Conservation (phyloP, 176 grass and related monocot species). For the Poa pratensis region DNA sequence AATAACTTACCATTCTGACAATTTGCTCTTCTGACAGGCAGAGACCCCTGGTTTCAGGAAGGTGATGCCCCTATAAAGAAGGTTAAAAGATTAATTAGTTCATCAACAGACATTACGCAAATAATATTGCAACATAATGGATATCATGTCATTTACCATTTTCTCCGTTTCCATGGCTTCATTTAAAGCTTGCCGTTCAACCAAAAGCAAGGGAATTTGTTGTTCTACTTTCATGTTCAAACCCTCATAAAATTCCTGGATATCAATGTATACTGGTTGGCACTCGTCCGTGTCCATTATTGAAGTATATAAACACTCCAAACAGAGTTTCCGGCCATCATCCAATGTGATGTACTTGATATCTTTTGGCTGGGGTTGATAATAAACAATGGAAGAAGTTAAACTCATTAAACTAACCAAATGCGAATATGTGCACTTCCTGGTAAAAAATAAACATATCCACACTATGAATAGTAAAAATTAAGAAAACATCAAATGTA, state of each 20-base stretch:
- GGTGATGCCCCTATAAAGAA: slow-evolving; percentile 56
- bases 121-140: slow-evolving; percentile 11
- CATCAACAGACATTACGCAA: slow-evolving; percentile 12
- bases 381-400: slow-evolving; percentile 13
- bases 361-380: slow-evolving; percentile 59
- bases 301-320: slow-evolving; percentile 77
- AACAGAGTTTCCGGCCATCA: slow-evolving; percentile 83
- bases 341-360: slow-evolving; percentile 75
- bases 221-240: slow-evolving; percentile 87
- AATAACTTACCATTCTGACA: slow-evolving; percentile 70
- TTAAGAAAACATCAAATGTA: slow-evolving; percentile 28
- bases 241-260: slow-evolving; percentile 88
- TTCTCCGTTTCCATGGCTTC: slow-evolving; percentile 87
- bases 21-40: slow-evolving; percentile 88
- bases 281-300: slow-evolving; percentile 82
- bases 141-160: slow-evolving; percentile 54
- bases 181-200: slow-evolving; percentile 82
- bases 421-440: background rate
- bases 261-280: slow-evolving; percentile 84
- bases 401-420: slow-evolving; percentile 25
- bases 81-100: slow-evolving; percentile 40
- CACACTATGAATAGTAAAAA: background rate
- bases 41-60: slow-evolving; percentile 84
- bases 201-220: slow-evolving; percentile 79
- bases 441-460: background rate